Base-by-base conservation (phyloP, 148 eudicot genomes). In the Amaranthus hypochondriacus region DNA sequence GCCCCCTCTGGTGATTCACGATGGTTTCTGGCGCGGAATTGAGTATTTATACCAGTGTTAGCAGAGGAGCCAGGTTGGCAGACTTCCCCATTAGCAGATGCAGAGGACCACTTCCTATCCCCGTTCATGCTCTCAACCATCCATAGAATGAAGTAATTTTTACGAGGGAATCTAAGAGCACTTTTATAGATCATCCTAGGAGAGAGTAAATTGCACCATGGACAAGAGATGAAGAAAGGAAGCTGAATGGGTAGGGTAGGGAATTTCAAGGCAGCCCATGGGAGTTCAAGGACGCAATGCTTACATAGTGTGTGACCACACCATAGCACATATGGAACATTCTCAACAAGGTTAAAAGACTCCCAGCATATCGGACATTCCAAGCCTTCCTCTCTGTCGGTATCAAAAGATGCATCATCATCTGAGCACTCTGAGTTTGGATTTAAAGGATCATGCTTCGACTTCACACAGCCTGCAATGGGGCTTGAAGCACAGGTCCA, bases 61-160 rank as follows among this genome's bases (percentile, higher is more conserved):
- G 67, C 66, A 50, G 63, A 46, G 48, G 78, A 54, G 59, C 79
- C 75, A 0, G 39, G 60, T 58, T 69, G 77, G 21, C 72, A 72
- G 67, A 66, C 73, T 13, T 86, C 87, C 39, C 76, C 80, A n/a
- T 61, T 50, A 21, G 42, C 59, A 50, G 87, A 69, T 10, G 83
- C 49, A 67, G 61, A 78, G 11, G 78, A 80, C 66, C 78, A 76
- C 18, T 76, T 74, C 68, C 90, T 78, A 28, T 87, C 89, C 62
- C 91, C 89, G 56, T 87, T 85, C 88, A 87, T 83, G 61, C 89
- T 86, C 84, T 87, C 89, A 62, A 87, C 87, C 91, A 87, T 87
- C 91, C 91, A 87, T 55, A 87, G 89, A 56, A 87, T 80, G 66
- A 87, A 87, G 56, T 79, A 87, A 71, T 87, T 87, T 73, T 85